Evolutionary conservation across 805 yeast species (phyloP).

Genomic region (Candida khao-thaluensis): DNA sequence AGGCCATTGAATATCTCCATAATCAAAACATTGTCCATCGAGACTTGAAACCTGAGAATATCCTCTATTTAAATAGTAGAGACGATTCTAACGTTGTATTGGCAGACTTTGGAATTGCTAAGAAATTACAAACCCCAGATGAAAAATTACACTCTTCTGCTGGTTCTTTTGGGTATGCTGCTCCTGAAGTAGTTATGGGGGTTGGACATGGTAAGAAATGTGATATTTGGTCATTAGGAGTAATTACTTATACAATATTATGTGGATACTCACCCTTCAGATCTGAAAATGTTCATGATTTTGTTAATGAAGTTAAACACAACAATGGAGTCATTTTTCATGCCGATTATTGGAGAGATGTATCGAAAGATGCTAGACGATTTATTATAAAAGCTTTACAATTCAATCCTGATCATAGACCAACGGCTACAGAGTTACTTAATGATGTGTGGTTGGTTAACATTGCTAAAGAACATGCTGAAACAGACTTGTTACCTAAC

Average conservation of each 20-base stretch:
- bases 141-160: slow-evolving; percentile 71
- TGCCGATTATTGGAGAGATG: slow-evolving; percentile 79
- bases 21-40: slow-evolving; percentile 79
- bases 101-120: slow-evolving; percentile 97
- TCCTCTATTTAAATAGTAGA: slow-evolving; percentile 61
- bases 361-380: slow-evolving; percentile 75
- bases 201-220: slow-evolving; percentile 93
- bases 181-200: slow-evolving; percentile 85
- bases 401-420: slow-evolving; percentile 64
- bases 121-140: slow-evolving; percentile 57
- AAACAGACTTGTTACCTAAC: slow-evolving; percentile 73
- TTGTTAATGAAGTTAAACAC: slow-evolving; percentile 71
- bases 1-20: slow-evolving; percentile 81
- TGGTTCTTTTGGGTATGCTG: slow-evolving; percentile 95
- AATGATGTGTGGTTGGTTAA: slow-evolving; percentile 67
- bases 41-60: slow-evolving; percentile 92
- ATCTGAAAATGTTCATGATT: slow-evolving; percentile 78
- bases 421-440: slow-evolving; percentile 64
- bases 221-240: slow-evolving; percentile 95
- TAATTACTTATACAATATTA: slow-evolving; percentile 82
- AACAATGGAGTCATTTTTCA: slow-evolving; percentile 84
- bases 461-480: slow-evolving; percentile 48
- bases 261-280: slow-evolving; percentile 93
- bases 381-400: slow-evolving; percentile 73
- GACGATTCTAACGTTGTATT: slow-evolving; percentile 70